These are phyloP conservation scores for Cyclotella sp. DNA, from an alignment of 108 stramenopile genomes.

Conservation along the genomic window DNA sequence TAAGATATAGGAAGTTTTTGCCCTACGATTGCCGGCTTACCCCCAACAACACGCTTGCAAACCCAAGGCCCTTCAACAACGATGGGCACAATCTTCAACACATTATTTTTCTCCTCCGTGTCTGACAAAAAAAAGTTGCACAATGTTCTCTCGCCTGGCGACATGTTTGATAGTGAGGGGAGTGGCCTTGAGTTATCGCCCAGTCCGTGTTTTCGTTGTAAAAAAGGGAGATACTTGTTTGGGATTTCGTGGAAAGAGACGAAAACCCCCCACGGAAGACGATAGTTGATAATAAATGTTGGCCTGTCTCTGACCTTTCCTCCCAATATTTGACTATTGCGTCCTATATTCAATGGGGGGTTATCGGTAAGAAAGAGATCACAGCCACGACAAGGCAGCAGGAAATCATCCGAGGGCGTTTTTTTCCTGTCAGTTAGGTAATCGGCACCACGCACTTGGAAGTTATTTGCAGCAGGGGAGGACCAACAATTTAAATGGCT, in stretches of 20 bases:
- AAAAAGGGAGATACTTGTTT: conserved; percentile 68
- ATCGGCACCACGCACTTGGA: conserved; percentile 77
- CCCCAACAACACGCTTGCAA: conserved; percentile 77
- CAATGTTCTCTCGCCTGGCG: conserved; percentile 59
- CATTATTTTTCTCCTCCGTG: conserved; percentile 61
- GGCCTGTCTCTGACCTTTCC: conserved; percentile 75
- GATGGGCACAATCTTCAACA: conserved; percentile 76
- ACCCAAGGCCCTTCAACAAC: conserved; percentile 91
- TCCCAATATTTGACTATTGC: conserved; percentile 65
- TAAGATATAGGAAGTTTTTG: conserved; percentile 73
- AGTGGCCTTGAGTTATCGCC: conserved; percentile 56
- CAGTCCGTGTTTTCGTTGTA: conserved; percentile 47
- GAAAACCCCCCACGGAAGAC: conserved; percentile 90
- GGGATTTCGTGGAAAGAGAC: conserved; percentile 88
- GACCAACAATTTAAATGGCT: conserved; percentile 80
- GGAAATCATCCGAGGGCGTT: conserved; percentile 61
- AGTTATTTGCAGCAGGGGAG: conserved; percentile 58
- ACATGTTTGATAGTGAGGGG: conserved; percentile 53
- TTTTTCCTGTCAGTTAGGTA: conserved; percentile 83
- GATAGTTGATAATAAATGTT: conserved; percentile 90
- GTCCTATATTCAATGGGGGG: conserved; percentile 74
- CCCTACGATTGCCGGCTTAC: conserved; percentile 86
- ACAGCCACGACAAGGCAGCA: conserved; percentile 75
- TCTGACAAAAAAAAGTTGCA: conserved; percentile 66
- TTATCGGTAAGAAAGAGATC: conserved; percentile 88